Percentiles rank a stretch among this genome's conserved stretches.
These are phyloP conservation scores for Phytophthora sp. DNA, from an alignment of 352 stramenopile genomes.

Conservation along the genomic window DNA sequence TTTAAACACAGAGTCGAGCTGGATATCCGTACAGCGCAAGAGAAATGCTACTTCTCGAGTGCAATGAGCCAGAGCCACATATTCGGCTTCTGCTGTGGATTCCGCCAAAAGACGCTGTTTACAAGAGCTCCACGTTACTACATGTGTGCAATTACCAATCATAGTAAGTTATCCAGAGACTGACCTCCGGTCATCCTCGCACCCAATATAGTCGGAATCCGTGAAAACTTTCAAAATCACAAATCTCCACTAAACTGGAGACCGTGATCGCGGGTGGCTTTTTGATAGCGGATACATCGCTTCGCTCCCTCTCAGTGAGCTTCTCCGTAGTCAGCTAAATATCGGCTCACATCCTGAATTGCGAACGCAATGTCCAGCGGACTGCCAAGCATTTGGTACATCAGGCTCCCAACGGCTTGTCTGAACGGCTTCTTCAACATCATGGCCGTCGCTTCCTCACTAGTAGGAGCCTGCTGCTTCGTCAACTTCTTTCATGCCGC, in stretches of 20 bases:
- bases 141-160: slow-evolving; percentile 22
- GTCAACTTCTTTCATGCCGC: slow-evolving; percentile 1
- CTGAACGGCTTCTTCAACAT: slow-evolving; percentile 20
- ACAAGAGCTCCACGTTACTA: slow-evolving; percentile 19
- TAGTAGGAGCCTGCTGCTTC: not conserved
- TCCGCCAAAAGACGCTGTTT: slow-evolving; percentile 23
- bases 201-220: slow-evolving; percentile 10
- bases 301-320: slow-evolving; percentile 20
- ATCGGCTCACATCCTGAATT: slow-evolving; percentile 20
- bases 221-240: not conserved
- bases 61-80: slow-evolving; percentile 15
- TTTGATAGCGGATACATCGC: slow-evolving; percentile 11
- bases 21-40: no score
- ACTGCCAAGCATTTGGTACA: slow-evolving; percentile 32
- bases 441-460: slow-evolving; percentile 7
- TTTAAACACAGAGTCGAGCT: no score
- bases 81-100: slow-evolving; percentile 23
- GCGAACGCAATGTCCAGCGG: slow-evolving; percentile 18
- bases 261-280: slow-evolving; percentile 2
- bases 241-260: slow-evolving; percentile 11
- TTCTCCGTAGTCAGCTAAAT: slow-evolving; percentile 2
- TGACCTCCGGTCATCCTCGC: slow-evolving; percentile 4
- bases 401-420: slow-evolving; percentile 25
- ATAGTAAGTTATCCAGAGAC: slow-evolving; percentile 18
- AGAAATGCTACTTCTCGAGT: no score